Base-by-base conservation (phyloP, 345 rosid species). In the Euphorbia tirucalli region DNA sequence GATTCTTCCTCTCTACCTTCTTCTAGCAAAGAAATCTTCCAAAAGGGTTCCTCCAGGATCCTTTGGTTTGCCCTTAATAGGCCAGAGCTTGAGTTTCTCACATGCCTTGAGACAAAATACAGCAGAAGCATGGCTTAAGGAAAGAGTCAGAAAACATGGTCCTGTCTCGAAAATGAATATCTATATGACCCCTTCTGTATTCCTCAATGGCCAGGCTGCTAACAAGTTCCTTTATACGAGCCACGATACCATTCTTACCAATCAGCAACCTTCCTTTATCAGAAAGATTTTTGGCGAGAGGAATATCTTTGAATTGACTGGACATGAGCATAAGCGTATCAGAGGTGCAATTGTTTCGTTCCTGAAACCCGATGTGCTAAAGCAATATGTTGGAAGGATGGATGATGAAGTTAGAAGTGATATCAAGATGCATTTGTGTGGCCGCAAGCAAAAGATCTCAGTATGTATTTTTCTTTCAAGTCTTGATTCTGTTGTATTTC, bases 201-300 rank as follows among this genome's bases (percentile, higher is more conserved):
- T 84, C 71, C 25, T 84, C 0, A 68, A 68, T 1, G 85, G 87
- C 0, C 82, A 70, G 61, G 82, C 83, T 2, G 82, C 83, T 0
- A 84, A 10, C 44, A 41, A 41, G 44, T 41, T 41, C 11, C 1
- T 41, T 1, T 41, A 41, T 10, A 41, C 44, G 15, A 27, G 77
- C 8, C 63, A 74, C 25, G n/a, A 68, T 31, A 46, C 25, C 24
- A 41, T 32, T 10, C 31, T 81, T 8, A 46, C 57, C 4, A 72
- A 61, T 32, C 57, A 70, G 60, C 80, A 77, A 16, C 62, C 74
- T 1, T 21, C 31, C 2, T 74, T 83, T 0, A 15, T 78, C 3
- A 66, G 46, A 24, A 68, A 27, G 65, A 43, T 81, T 10, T 21
- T 70, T 1, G 87, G 87, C 1, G 70, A 63, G 18, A 24, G 70